Evolutionary conservation across 2,329 filamentous ascomycete genomes (phyloP), one percentile per base, ranked within the genome.

Genomic region (Botrytis sinoallii): DNA sequence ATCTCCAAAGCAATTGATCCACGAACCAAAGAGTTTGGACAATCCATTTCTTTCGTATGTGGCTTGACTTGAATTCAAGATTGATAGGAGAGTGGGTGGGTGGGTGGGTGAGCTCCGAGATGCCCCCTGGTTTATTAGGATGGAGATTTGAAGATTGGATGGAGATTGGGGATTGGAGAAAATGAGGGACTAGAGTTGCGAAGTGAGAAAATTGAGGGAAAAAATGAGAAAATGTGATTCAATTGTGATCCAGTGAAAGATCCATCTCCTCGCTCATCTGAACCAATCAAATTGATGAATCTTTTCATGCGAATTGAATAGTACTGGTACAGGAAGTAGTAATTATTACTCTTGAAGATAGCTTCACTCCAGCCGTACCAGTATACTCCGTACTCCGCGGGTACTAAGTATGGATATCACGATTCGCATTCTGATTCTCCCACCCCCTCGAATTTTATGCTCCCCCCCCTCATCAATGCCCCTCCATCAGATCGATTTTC

Each of bases 31-130:
- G 10, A 29, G n/a, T 59, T 16, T 38, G 25, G 25, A 16, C 8
- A n/a, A 8, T n/a, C n/a, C n/a, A n/a, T 10, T 32, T 35, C 44
- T 48, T 66, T 66, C 64, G 64, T 66, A 66, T 66, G 64, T 66
- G 64, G 44, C 64, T 48, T 48, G 64, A n/a, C 64, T 48, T 48
- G 64, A n/a, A 25, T 18, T 5, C 16, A 32, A 38, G n/a, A 35
- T 32, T 9, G 60, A 63, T n/a, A n/a, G n/a, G n/a, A n/a, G n/a
- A n/a, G n/a, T n/a, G n/a, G n/a, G 48, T 55, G 48, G 40, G 40
- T 42, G 40, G 20, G 22, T 40, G 59, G 59, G 25, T 61, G 59
- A n/a, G 38, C 2, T 22, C 4, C n/a, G n/a, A 29, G 10, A 6
- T 46, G 63, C 16, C 61, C 7, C 6, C 42, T n/a, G 18, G 40